Base-by-base conservation (phyloP, 495 filamentous ascomycete genomes). In the Aspergillus heteromorphus region DNA sequence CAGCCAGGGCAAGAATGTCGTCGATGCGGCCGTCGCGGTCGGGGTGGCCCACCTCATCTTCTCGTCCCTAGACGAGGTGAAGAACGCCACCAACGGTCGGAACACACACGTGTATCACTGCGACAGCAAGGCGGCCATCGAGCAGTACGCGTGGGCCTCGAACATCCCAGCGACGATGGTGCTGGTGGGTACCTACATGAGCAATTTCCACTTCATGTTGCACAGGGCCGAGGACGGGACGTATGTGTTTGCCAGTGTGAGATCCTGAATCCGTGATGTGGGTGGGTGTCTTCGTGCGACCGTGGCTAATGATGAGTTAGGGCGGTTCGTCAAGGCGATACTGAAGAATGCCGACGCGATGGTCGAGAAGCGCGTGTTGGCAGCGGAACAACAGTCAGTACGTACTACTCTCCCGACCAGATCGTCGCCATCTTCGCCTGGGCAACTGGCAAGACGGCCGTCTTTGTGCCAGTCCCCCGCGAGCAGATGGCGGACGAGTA, bases 141-240 rank as follows among this genome's bases (percentile, higher is more conserved):
- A 78, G 54, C 43, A 65, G 20, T 75, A 79, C 31, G 75, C 77
- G 38, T 66, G 70, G 2, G 53, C 34, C 20, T 53, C 48, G 8
- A 74, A 68, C 11, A 60, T 87, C 14, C 72, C 74, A 0, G 71
- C 75, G 53, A 80, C 78, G 0, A 85, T 79, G 60, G 74, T 85
- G 57, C n/a, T 80, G 34, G 74, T 81, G 2, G 84, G 79, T 13
- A 77, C 76, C 58, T 87, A 78, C 71, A 85, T 84, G 82, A 69
- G 68, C 55, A 83, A 82, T 59, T 56, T n/a, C n/a, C 71, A 16
- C 57, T 54, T 6, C 49, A 40, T 56, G 41, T 34, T 71, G 8
- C 52, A 55, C 29, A 60, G 65, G 30, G 57, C 58, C 8, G 58
- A 59, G 10, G 53, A 59, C 45, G 56, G 58, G 0, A 49, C 58